Conservation (phyloP, 306 rosid species). For the Sphenostylis stenocarpa region DNA sequence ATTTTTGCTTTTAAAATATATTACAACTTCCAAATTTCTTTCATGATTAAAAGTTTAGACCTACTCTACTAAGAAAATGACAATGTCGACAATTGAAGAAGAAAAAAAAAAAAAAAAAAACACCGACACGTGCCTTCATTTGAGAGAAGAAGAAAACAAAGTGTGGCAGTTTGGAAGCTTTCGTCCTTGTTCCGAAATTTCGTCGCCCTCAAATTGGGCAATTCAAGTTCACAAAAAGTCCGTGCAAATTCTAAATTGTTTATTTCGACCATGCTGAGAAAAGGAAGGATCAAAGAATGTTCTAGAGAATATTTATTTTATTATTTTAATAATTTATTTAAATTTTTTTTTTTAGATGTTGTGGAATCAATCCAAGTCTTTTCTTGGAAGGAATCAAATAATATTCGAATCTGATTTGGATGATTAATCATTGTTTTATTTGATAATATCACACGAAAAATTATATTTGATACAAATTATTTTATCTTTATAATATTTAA, state of each 20-base stretch:
- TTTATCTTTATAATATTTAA: too few relatives aligned
- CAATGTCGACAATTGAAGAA: not conserved
- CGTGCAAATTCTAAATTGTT: not conserved
- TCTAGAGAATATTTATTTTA: not conserved
- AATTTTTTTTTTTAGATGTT: not conserved
- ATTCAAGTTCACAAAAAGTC: not conserved
- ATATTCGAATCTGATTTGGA: not conserved
- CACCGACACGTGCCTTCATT: not conserved
- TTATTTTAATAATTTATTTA: not conserved
- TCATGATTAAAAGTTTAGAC: not conserved
- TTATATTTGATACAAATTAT: not conserved
- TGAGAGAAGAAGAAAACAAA: not conserved
- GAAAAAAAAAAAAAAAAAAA: not conserved
- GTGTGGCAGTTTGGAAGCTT: not conserved
- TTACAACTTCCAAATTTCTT: too few relatives aligned
- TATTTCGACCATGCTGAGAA: not conserved
- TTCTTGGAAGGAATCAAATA: not conserved
- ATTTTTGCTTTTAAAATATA: too few relatives aligned
- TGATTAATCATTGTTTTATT: not conserved
- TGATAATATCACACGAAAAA: not conserved
- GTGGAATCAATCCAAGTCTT: not conserved
- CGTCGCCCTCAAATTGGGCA: not conserved
- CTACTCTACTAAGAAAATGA: not conserved
- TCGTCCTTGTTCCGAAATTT: not conserved
- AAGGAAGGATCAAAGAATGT: not conserved